A percentile compares a stretch with the other conserved stretches of the same genome.
These are phyloP conservation scores for Leonotis leonurus DNA, from an alignment of 257 asterid species.

Conservation along the genomic window DNA sequence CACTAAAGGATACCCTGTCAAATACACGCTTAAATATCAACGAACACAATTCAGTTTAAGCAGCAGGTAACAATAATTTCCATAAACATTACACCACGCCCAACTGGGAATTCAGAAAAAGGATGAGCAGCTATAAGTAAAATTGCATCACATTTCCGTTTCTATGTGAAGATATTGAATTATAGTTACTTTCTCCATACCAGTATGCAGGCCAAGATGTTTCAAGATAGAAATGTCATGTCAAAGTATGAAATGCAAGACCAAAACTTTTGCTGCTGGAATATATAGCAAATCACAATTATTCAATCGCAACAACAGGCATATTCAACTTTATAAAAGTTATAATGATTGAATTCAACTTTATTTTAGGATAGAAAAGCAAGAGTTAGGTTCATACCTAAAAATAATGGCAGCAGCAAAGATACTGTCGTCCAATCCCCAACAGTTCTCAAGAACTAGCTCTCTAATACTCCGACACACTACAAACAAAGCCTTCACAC, in stretches of 20 bases:
- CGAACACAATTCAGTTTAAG: too few relatives aligned
- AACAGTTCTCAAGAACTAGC: conserved; percentile 59
- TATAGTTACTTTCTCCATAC: not conserved
- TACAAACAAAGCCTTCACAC: conserved; percentile 53
- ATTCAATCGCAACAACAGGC: not conserved
- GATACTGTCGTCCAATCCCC: conserved; percentile 61
- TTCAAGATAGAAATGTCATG: not conserved
- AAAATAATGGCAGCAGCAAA: conserved; percentile 50
- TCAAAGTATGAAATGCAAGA: not conserved
- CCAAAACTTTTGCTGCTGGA: not conserved
- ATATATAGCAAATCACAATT: not conserved
- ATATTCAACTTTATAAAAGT: not conserved
- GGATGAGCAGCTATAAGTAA: not conserved
- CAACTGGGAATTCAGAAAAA: not conserved
- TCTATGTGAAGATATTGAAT: not conserved
- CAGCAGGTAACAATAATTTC: too few relatives aligned
- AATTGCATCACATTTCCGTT: not conserved
- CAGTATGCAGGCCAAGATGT: not conserved
- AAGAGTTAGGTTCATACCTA: conserved; percentile 34
- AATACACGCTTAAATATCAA: not conserved
- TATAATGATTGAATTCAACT: not conserved
- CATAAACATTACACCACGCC: too few relatives aligned
- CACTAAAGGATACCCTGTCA: not conserved
- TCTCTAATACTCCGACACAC: conserved; percentile 53
- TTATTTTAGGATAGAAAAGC: not conserved